Conservation (phyloP, 2,329 filamentous ascomycete genomes). For the Zasmidium cellare region DNA sequence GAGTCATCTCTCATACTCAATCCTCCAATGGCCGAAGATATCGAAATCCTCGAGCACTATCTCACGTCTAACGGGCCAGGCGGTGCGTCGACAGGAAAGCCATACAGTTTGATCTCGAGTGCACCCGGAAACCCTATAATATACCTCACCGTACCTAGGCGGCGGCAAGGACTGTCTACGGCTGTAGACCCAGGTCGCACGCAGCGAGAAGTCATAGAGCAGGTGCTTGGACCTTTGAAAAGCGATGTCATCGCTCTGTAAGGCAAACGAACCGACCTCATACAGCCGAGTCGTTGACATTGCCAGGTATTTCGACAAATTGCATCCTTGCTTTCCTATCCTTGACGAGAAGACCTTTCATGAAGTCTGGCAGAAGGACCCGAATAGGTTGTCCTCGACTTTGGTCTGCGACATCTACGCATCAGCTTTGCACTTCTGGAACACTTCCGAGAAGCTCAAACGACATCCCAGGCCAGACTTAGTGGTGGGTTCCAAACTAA, state of each 20-base stretch:
- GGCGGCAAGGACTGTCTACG: slow-evolving; percentile 44
- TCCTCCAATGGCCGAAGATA: slow-evolving; percentile 43
- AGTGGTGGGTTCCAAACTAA: slow-evolving; percentile 10
- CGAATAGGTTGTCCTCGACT: slow-evolving; percentile 36
- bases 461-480: slow-evolving; percentile 39
- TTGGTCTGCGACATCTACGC: slow-evolving; percentile 43
- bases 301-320: slow-evolving; percentile 40
- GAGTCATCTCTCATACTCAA: slow-evolving; percentile 42
- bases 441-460: slow-evolving; percentile 37
- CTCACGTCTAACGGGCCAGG: slow-evolving; percentile 34
- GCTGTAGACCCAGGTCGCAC: slow-evolving; percentile 37
- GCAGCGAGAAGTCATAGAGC: slow-evolving; percentile 43
- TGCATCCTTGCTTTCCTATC: slow-evolving; percentile 42
- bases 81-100: slow-evolving; percentile 33
- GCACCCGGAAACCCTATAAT: slow-evolving; percentile 42
- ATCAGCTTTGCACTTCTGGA: slow-evolving; percentile 39
- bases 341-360: slow-evolving; percentile 41
- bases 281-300: not conserved
- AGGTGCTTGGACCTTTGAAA: slow-evolving; percentile 41
- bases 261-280: not conserved
- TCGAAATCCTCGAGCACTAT: slow-evolving; percentile 42
- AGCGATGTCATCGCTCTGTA: slow-evolving; percentile 42
- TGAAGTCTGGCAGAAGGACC: slow-evolving; percentile 36
- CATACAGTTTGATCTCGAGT: slow-evolving; percentile 54
- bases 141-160: slow-evolving; percentile 50